Evolutionary conservation across 768 basidiomycete species (phyloP).

Genomic region (Epithele typhae): DNA sequence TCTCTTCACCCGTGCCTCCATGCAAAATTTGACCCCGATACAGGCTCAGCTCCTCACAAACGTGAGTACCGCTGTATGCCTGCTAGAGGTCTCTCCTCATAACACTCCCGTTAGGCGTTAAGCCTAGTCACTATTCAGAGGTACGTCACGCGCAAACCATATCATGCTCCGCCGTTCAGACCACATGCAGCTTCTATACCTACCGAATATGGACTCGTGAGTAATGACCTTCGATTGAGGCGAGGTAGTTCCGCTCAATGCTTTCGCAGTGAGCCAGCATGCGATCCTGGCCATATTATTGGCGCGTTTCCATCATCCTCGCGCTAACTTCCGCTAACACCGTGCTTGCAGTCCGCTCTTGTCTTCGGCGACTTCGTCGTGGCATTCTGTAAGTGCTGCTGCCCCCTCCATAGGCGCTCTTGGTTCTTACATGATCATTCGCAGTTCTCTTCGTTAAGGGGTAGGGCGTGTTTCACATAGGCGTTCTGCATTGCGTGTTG

Average conservation of each 20-base stretch:
- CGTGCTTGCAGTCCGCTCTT: constrained; percentile 2
- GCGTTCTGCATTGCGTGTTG: not conserved
- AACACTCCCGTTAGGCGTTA: too few relatives aligned
- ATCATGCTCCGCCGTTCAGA: too few relatives aligned
- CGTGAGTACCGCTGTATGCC: too few relatives aligned
- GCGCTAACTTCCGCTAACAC: not conserved
- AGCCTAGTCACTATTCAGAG: too few relatives aligned
- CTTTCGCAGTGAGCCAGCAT: not conserved
- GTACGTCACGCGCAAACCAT: too few relatives aligned
- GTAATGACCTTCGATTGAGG: not conserved
- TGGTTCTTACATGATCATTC: too few relatives aligned
- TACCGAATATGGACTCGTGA: constrained; percentile 11
- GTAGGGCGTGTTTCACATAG: not conserved
- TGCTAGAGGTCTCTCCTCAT: too few relatives aligned
- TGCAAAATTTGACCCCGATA: too few relatives aligned
- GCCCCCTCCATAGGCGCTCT: not conserved
- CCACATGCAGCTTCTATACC: constrained; percentile 6
- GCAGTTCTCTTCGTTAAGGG: constrained; percentile 9
- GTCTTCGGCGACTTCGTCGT: not conserved
- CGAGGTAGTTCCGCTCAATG: not conserved
- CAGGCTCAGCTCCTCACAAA: too few relatives aligned
- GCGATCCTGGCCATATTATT: constrained; percentile 1
- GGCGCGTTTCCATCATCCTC: not conserved
- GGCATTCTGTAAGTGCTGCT: not conserved
- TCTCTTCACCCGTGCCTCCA: too few relatives aligned